Evolutionary conservation across 257 asterid species (phyloP).

Genomic region (Rubia yunnanensis): DNA sequence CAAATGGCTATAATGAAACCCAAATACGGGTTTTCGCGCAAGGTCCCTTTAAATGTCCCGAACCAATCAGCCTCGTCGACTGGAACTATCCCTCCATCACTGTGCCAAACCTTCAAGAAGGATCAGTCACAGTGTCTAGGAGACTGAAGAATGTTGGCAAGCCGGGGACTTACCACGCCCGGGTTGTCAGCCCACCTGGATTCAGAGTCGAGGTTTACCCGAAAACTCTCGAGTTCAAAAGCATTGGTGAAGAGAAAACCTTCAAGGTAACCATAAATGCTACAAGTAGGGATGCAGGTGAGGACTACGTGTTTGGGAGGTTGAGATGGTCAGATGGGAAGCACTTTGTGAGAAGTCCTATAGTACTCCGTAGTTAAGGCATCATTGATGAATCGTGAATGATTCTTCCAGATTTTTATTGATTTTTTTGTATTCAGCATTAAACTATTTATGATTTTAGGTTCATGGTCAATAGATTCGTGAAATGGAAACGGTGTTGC

Average conservation of each 20-base stretch:
- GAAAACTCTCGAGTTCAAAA: constrained; percentile 26
- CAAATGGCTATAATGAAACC: constrained; percentile 43
- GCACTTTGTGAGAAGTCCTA: constrained; percentile 76
- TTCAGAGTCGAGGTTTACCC: constrained; percentile 38
- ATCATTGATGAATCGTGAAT: neutral
- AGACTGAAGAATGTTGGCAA: constrained; percentile 69
- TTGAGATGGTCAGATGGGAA: constrained; percentile 76
- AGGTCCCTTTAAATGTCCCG: constrained; percentile 33
- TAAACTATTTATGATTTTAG: neutral
- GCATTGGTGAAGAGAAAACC: constrained; percentile 47
- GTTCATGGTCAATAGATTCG: neutral
- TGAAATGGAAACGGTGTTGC: no score
- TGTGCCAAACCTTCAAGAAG: constrained; percentile 41
- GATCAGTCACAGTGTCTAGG: constrained; percentile 48
- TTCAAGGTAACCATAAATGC: constrained; percentile 39
- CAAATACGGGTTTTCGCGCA: constrained; percentile 31
- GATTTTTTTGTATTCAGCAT: neutral
- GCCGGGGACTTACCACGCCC: constrained; percentile 55
- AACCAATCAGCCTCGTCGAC: constrained; percentile 34
- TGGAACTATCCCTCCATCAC: constrained; percentile 86
- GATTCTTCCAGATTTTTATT: neutral
- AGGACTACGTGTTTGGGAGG: constrained; percentile 60
- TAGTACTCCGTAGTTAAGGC: constrained; percentile 62
- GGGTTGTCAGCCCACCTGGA: constrained; percentile 49
- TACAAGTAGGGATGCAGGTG: constrained; percentile 16